A percentile compares a stretch with the other conserved stretches of the same genome.
These are phyloP conservation scores for Kalanchoe fedtschenkoi DNA, from an alignment of 164 flowering plant genomes.

Conservation along the genomic window DNA sequence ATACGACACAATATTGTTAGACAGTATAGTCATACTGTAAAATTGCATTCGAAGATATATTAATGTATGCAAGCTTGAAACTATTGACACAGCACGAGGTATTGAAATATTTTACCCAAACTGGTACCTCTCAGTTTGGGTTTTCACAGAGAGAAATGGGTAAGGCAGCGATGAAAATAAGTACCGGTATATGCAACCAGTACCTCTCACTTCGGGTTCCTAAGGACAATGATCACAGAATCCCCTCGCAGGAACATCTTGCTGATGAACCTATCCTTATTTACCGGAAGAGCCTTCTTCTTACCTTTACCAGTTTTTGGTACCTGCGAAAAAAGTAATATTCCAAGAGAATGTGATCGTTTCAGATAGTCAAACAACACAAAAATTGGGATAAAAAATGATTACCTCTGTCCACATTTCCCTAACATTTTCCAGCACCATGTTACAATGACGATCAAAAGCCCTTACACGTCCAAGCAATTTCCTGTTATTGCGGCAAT, in stretches of 20 bases:
- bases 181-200: background rate
- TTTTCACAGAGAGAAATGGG: too few species aligned
- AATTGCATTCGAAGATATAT: too few species aligned
- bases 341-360: too few species aligned
- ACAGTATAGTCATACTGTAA: too few species aligned
- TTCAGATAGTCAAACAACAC: background rate
- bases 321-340: constrained; percentile 26
- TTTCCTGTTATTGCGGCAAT: constrained; percentile 80
- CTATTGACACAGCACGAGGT: too few species aligned
- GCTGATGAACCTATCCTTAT: constrained; percentile 89
- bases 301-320: constrained; percentile 96
- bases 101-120: too few species aligned
- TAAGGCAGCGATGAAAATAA: too few species aligned
- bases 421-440: constrained; percentile 86
- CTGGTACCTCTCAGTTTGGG: too few species aligned
- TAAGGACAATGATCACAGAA: constrained; percentile 83
- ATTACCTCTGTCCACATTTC: constrained; percentile 95
- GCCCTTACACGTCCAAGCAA: constrained; percentile 86
- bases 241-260: constrained; percentile 94
- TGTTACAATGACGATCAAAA: constrained; percentile 89
- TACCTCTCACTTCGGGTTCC: constrained; percentile 70
- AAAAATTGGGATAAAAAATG: constrained; percentile 7
- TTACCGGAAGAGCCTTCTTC: constrained; percentile 81
- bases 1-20: too few species aligned
- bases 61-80: too few species aligned